These are phyloP conservation scores for Trichoderma breve DNA, from an alignment of 2,329 filamentous ascomycete genomes.

Conservation along the genomic window DNA sequence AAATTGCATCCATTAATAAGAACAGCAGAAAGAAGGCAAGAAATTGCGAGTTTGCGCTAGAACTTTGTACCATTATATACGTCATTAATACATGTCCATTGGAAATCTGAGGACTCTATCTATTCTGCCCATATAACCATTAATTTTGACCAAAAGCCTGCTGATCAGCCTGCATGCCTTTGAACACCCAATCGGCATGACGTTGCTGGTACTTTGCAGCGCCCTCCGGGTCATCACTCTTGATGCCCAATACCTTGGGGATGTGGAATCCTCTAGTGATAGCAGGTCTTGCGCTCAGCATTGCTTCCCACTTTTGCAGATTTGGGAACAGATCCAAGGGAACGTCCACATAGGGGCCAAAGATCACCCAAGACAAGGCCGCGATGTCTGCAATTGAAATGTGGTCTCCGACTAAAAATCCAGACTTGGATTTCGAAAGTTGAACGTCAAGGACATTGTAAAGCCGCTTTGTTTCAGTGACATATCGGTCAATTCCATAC, in stretches of 20 bases:
- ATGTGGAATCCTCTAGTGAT: conserved; percentile 5
- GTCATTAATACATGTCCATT: not conserved
- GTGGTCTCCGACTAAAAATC: conserved; percentile 2
- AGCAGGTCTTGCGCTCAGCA: not conserved
- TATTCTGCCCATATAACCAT: not conserved
- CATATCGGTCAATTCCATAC: not conserved
- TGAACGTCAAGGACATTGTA: not conserved
- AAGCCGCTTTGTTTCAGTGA: not conserved
- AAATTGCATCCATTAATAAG: not conserved
- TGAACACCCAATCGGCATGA: not conserved
- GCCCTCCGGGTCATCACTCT: not conserved
- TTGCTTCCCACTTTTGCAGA: conserved; percentile 7
- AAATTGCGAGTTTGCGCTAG: not conserved
- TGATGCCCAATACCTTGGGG: not conserved
- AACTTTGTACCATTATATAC: not conserved
- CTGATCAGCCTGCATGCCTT: not conserved
- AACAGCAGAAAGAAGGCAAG: not conserved
- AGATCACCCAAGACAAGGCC: not conserved
- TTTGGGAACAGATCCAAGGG: not conserved
- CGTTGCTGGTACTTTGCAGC: not conserved
- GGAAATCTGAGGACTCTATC: not conserved
- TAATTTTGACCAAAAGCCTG: not conserved
- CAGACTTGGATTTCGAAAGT: not conserved
- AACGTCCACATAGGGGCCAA: not conserved
- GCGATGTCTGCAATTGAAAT: conserved; percentile 1